A percentile compares a stretch with the other conserved stretches of the same genome.
These are phyloP conservation scores for Amylocarpus encephaloides DNA, from an alignment of 2,329 filamentous ascomycete genomes.

Conservation along the genomic window DNA sequence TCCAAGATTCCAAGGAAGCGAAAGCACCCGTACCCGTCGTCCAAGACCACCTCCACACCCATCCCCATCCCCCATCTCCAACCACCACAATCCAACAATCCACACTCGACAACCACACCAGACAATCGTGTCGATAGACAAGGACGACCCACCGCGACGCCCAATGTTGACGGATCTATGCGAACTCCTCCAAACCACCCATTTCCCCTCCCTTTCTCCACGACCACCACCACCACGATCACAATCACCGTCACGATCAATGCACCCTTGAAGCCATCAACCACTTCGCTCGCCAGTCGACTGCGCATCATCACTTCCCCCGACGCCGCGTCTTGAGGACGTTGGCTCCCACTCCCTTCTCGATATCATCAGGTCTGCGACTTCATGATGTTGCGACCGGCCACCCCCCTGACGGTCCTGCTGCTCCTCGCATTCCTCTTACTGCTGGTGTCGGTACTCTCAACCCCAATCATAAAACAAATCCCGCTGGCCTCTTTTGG, in stretches of 20 bases:
- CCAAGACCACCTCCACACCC: no score
- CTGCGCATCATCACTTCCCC: not conserved
- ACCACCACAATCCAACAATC: not conserved
- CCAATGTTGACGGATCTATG: constrained; percentile 2
- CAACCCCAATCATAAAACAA: constrained; percentile 77
- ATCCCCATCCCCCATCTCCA: not conserved
- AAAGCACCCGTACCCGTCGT: no score
- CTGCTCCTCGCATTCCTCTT: constrained; percentile 80
- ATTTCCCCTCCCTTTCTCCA: not conserved
- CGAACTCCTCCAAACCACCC: constrained; percentile 1
- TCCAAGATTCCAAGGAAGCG: no score
- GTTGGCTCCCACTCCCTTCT: constrained; percentile 32
- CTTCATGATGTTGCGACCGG: constrained; percentile 65
- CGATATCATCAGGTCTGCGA: constrained; percentile 15
- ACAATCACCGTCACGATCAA: not conserved
- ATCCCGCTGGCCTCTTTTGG: constrained; percentile 77
- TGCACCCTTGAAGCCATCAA: constrained; percentile 7
- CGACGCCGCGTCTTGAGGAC: constrained; percentile 41
- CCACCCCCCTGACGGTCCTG: constrained; percentile 82
- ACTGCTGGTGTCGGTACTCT: constrained; percentile 81
- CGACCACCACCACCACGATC: no score
- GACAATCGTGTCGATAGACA: not conserved
- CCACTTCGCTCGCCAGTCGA: not conserved
- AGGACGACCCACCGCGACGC: not conserved
- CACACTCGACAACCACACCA: not conserved